Base-by-base conservation (phyloP, 2,329 filamentous ascomycete genomes). In the Trichoderma asperellum region DNA sequence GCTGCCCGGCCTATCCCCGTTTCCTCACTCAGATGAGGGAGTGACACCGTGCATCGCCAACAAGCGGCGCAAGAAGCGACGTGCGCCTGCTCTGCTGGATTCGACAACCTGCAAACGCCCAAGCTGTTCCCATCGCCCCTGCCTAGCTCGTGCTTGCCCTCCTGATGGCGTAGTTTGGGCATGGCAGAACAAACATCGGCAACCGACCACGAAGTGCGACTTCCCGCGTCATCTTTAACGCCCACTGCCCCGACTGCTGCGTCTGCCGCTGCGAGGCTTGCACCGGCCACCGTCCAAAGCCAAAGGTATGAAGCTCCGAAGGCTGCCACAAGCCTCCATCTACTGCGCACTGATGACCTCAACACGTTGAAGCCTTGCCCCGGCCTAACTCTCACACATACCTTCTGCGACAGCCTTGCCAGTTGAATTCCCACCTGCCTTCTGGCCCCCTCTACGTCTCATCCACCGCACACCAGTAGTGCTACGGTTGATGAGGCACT, bases 101-200 rank as follows among this genome's bases (percentile, higher is more conserved):
- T 53, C 47, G 43, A 64, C 37, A 53, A 24, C 18, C 40, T 43
- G 18, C 40, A 5, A 8, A n/a, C 61, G 55, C 34, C 29, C 40
- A 53, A 56, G 60, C 64, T 55, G 18, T 49, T 59, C 64, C 32
- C 56, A 62, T 61, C 57, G 60, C 67, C 68, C 58, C 68, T 71
- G 71, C 73, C 56, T 70, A 73, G 69, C 71, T 75, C 75, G 75
- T 76, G 77, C 77, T 77, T 78, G 77, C 80, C 79, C 82, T 85
- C 82, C 85, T 83, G 80, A 89, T 89, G 87, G 87, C 87, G 87
- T 89, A 88, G 87, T 87, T 84, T 76, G 79, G 80, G 80, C 85
- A 89, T 89, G 87, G 87, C 87, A 88, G 86, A 88, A 85, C 86
- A 83, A 88, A 88, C 81, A 80, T 76, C 78, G 79, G 78, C 79